These are phyloP conservation scores for Eucalyptus erythrocorys DNA, from an alignment of 345 rosid genomes.

Conservation along the genomic window DNA sequence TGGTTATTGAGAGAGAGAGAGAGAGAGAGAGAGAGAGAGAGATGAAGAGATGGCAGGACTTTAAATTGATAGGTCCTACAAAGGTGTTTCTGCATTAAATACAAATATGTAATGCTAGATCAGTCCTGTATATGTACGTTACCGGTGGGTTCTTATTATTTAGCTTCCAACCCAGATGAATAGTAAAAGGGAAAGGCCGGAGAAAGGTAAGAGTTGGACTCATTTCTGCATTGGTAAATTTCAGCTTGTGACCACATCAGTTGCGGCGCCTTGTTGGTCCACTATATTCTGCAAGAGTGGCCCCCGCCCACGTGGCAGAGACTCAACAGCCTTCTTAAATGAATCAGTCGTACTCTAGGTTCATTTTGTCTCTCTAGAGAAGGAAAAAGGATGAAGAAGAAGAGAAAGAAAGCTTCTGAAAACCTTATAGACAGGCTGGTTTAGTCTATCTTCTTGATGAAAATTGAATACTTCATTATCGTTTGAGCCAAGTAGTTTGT, in stretches of 20 bases:
- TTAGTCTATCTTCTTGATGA: not conserved
- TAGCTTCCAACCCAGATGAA: not conserved
- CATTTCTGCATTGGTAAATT: not conserved
- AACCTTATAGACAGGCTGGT: not conserved
- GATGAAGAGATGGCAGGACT: not conserved
- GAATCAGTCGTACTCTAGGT: not conserved
- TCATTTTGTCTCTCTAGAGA: not conserved
- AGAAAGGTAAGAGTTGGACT: not conserved
- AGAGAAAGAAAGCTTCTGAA: not conserved
- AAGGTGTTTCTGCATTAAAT: not conserved
- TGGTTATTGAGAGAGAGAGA: not conserved
- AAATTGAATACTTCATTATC: not conserved
- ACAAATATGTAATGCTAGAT: not conserved
- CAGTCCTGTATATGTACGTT: not conserved
- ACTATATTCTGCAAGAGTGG: not conserved
- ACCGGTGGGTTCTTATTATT: not conserved
- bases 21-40: not conserved
- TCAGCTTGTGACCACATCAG: not conserved
- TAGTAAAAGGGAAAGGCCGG: not conserved
- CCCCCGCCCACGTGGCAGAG: not conserved
- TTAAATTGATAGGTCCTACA: not conserved
- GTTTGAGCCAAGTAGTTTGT: not conserved
- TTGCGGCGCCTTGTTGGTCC: not conserved
- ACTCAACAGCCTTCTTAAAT: not conserved
- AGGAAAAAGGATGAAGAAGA: not conserved